These are phyloP conservation scores for Trichoderma pleuroti DNA, from an alignment of 2,329 filamentous ascomycete species.

Conservation along the genomic window DNA sequence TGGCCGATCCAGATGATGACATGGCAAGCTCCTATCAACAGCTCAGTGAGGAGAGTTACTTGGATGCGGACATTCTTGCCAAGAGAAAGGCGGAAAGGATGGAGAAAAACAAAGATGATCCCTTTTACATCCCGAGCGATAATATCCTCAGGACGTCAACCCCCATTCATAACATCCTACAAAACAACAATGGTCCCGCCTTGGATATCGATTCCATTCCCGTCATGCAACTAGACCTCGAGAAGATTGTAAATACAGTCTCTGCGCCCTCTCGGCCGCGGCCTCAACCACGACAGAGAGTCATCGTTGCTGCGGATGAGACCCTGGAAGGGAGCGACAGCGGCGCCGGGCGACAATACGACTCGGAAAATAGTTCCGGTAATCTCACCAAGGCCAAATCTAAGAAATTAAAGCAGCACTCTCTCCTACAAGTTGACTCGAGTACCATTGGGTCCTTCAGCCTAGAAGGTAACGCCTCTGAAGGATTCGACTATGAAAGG, in stretches of 20 bases:
- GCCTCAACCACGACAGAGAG: slow-evolving; percentile 52
- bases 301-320: slow-evolving; percentile 71
- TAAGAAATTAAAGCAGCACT: slow-evolving; percentile 55
- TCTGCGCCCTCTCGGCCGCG: slow-evolving; percentile 33
- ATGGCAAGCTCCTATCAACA: slow-evolving; percentile 55
- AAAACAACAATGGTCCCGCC: slow-evolving; percentile 68
- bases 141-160: slow-evolving; percentile 63
- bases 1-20: slow-evolving; percentile 51
- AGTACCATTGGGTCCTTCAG: slow-evolving; percentile 72
- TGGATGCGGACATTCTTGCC: slow-evolving; percentile 71
- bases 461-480: slow-evolving; percentile 50
- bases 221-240: slow-evolving; percentile 86
- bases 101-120: slow-evolving; percentile 86
- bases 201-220: slow-evolving; percentile 93
- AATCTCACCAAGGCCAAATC: slow-evolving; percentile 46
- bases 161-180: slow-evolving; percentile 73
- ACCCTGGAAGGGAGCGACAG: slow-evolving; percentile 56
- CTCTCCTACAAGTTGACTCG: slow-evolving; percentile 80
- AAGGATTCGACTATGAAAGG: slow-evolving; percentile 57
- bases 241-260: slow-evolving; percentile 39
- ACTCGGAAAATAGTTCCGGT: slow-evolving; percentile 53
- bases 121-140: slow-evolving; percentile 77
- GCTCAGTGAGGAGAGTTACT: slow-evolving; percentile 59
- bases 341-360: slow-evolving; percentile 47
- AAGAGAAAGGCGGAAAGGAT: slow-evolving; percentile 70